Percentiles rank a stretch among this genome's conserved stretches.
These are phyloP conservation scores for Cymbopogon flexuosus DNA, from an alignment of 202 grass and related monocot genomes.

Conservation along the genomic window DNA sequence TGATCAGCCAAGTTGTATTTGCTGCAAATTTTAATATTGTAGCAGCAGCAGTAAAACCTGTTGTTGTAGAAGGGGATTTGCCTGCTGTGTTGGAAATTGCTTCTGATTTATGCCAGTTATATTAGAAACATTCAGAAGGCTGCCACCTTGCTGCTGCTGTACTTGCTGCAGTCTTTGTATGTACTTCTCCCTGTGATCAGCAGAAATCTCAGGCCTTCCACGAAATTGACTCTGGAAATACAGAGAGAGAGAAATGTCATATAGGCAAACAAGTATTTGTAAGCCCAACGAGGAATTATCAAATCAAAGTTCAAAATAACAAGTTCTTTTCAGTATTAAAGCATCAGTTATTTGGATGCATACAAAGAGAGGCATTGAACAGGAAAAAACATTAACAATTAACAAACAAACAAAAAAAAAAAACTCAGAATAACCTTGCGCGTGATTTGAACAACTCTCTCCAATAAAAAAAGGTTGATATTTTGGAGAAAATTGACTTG, in stretches of 20 bases:
- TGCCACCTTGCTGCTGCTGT: slow-evolving; percentile 63
- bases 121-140: slow-evolving; percentile 50
- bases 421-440: neutral
- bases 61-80: slow-evolving; percentile 84
- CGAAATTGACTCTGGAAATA: slow-evolving; percentile 56
- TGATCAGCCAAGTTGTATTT: slow-evolving; percentile 14
- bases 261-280: neutral
- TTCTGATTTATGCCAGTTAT: slow-evolving; percentile 66
- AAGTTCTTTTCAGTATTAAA: slow-evolving; percentile 3
- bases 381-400: slow-evolving; percentile 18
- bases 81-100: slow-evolving; percentile 67
- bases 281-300: neutral
- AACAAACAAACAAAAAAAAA: neutral
- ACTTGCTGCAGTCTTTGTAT: slow-evolving; percentile 75
- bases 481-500: neutral
- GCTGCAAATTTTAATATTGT: slow-evolving; percentile 20
- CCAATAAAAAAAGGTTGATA: neutral
- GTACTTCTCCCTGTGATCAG: slow-evolving; percentile 85
- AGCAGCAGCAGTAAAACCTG: slow-evolving; percentile 29
- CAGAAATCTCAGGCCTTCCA: slow-evolving; percentile 72
- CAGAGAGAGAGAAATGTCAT: neutral
- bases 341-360: slow-evolving; percentile 10
- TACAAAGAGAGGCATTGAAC: slow-evolving; percentile 3
- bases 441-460: neutral
- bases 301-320: neutral